Conservation (phyloP, 192 early-diverging fungal species). For the Umbelopsis sp. region DNA sequence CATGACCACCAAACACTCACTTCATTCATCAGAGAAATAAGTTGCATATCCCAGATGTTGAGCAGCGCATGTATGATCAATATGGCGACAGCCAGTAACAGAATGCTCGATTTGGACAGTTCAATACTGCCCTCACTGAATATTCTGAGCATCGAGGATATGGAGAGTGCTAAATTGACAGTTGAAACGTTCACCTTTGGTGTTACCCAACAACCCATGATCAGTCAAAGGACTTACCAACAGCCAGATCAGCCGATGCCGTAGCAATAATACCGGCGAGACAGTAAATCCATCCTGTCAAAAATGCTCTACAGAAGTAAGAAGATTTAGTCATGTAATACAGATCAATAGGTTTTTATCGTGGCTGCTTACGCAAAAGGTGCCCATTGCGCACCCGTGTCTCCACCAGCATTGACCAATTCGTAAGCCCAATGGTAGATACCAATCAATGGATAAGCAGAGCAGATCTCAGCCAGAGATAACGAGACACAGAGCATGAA, state of each 20-base stretch:
- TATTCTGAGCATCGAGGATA: conserved; percentile 30
- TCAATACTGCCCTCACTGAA: not conserved
- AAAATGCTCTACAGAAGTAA: conserved; percentile 28
- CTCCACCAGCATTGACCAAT: conserved; percentile 9
- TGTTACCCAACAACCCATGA: not conserved
- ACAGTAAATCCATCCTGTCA: conserved; percentile 37
- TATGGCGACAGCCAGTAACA: conserved; percentile 26
- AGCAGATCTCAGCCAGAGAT: conserved; percentile 38
- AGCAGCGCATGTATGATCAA: conserved; percentile 26
- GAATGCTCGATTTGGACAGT: conserved; percentile 13
- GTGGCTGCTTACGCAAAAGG: conserved; percentile 24
- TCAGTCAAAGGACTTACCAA: conserved; percentile 23
- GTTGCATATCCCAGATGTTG: conserved; percentile 26
- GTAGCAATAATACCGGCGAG: conserved; percentile 34
- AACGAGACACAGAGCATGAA: conserved; percentile 41
- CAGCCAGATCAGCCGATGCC: conserved; percentile 32
- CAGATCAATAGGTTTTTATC: not conserved
- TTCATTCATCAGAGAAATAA: conserved; percentile 27
- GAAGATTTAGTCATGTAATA: not conserved
- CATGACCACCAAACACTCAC: conserved; percentile 41
- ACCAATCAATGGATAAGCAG: conserved; percentile 33
- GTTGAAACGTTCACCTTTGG: not conserved
- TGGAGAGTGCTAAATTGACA: conserved; percentile 24
- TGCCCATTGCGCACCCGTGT: not conserved
- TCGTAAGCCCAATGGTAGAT: conserved; percentile 38